Evolutionary conservation across 208 protist species (phyloP), one percentile per base, ranked within the genome.

Genomic region (Leishmania turanica): DNA sequence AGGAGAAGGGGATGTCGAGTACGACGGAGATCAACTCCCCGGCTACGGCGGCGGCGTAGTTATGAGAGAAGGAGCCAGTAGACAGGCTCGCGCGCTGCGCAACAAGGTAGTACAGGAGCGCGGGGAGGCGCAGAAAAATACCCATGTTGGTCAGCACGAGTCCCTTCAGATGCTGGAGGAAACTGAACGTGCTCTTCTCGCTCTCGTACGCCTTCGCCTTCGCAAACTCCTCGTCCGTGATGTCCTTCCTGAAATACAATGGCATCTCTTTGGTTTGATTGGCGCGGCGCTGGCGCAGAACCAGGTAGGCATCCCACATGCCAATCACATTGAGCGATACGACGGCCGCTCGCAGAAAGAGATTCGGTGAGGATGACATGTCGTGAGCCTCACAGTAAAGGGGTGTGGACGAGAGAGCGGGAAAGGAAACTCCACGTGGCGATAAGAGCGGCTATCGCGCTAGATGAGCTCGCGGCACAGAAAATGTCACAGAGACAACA

Each of bases 1-100:
- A 91, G 45, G 68, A 71, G 71, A 92, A 95, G 2, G 96, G 96
- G 17, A 97, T 80, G 6, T 84, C 81, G 13, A 95, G 70, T 2
- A 91, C 53, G 0, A 88, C 89, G 17, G 84, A 49, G 8, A 96
- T 54, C 40, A 89, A 64, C 79, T 93, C 89, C 56, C 37, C 51
- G 11, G 74, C 78, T 34, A 90, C 73, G 9, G 85, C 31, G 77
- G 83, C 91, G 1, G 87, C 73, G 77, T 89, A 89, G 66, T 91
- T 88, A 79, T 96, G 93, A 49, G 80, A 49, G 73, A 97, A 95
- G 17, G 89, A 92, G 37, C 89, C 89, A 0, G 75, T 37, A 5
- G 80, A 7, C 5, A 93, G 69, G 8, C 79, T 80, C 6, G 84
- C 82, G 45, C 42, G 47, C 17, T 74, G 21, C 13, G 82, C 81